Evolutionary conservation across 176 grass and related monocot genomes (phyloP), one percentile per base, ranked within the genome.

Genomic region (Lolium multiflorum): DNA sequence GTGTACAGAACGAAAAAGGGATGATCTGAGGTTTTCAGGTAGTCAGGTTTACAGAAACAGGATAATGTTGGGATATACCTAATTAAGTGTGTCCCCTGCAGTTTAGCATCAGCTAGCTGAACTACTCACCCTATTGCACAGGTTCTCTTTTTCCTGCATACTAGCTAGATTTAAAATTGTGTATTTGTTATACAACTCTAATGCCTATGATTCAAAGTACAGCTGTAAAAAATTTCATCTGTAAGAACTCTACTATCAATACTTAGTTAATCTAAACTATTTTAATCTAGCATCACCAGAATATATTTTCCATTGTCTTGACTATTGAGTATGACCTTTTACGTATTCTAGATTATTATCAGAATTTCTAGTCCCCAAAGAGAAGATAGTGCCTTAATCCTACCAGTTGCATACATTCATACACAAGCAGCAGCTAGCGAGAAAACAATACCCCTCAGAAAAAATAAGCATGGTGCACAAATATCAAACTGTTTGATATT

Each of bases 381-480:
- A 65, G 46, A 7, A 61, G 11, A 39, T 8, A 51, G 17, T 52
- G 11, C 16, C 25, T 21, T 66, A 20, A 35, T 20, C 25, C 4
- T 65, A 81, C 44, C 62, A 41, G 21, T 39, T 59, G 22, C 66
- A 26, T 88, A 68, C 74, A 14, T n/a, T 80, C 18, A 3, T 37
- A 78, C 25, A 84, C 25, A 24, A 4, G 72, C 39, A 80, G 41
- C 75, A 4, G 72, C 39, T n/a, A 76, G 25, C 3, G 38, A 81
- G 85, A 52, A 81, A 60, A 63, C 3, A 69, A 73, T 31, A 8
- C 24, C 38, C 61, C 70, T 84, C 6, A 44, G 49, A 2, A 73
- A 83, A 78, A 17, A 81, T 65, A 89, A 55, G 69, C 48, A 76
- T 48, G 24, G 52, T 81, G 76, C 17, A 81, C 9, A 89, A 4